Base-by-base conservation (phyloP, 495 filamentous ascomycete genomes). In the Aspergillus biplanus region DNA sequence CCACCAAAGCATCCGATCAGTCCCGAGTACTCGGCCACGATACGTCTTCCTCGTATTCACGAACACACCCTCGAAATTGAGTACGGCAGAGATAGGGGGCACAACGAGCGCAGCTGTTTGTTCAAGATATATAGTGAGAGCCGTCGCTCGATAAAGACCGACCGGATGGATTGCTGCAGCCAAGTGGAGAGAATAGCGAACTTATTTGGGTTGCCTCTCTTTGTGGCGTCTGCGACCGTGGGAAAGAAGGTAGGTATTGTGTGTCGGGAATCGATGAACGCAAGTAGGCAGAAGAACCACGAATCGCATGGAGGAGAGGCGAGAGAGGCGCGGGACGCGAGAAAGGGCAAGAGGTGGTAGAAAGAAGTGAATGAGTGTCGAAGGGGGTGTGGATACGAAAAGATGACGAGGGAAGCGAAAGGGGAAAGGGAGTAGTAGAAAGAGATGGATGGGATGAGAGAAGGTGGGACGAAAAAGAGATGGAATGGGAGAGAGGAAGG, bases 261-360 rank as follows among this genome's bases (percentile, higher is more conserved):
- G 66, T 61, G 59, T 67, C 62, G 59, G 61, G 66, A 56, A 61
- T 49, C 59, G 70, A 62, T 53, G 66, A 65, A 68, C 57, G 67
- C 48, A 67, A 72, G 73, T 67, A 69, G 71, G 67, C 68, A 65
- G 58, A 63, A 56, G 49, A 65, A 66, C 59, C 68, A 67, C 68
- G 71, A 69, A 71, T 76, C 74, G 75, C 73, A 70, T 69, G 59
- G 74, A 77, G 70, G 71, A 67, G 56, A 67, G 63, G 64, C 64
- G 70, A 74, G 67, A 56, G 67, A 69, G 68, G 68, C 60, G 65
- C 13, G 49, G n/a, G 58, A 63, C 6, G 50, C 27, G 33, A 32
- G 21, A 67, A 52, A 58, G 39, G 65, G 59, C 16, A 70, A 70
- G 65, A 57, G 59, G 53, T 56, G 50, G 61, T 55, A 56, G 61